These are phyloP conservation scores for Cladosporium sp. DNA, from an alignment of 2,329 filamentous ascomycete genomes.

Conservation along the genomic window DNA sequence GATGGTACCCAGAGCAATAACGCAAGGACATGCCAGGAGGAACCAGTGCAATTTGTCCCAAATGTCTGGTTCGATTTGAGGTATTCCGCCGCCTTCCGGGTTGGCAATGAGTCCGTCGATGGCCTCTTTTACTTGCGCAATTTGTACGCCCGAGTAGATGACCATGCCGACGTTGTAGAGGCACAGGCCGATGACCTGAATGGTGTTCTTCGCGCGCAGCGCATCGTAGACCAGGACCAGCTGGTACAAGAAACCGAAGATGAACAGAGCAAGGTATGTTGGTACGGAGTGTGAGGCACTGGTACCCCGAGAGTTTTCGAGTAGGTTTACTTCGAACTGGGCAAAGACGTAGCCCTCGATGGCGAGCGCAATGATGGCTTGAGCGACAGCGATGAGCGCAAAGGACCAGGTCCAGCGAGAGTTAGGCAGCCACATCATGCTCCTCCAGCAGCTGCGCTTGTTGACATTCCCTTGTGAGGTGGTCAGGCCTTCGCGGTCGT, in stretches of 20 bases:
- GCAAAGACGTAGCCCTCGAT: conserved; percentile 92
- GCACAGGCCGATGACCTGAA: conserved; percentile 94
- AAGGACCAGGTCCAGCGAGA: conserved; percentile 89
- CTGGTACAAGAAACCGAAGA: conserved; percentile 95
- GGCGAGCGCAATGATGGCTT: conserved; percentile 76
- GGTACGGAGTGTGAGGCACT: conserved; percentile 69
- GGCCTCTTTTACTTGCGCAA: conserved; percentile 82
- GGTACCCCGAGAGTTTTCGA: conserved; percentile 27
- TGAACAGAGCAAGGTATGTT: conserved; percentile 93
- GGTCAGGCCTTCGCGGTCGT: conserved; percentile 54
- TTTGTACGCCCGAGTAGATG: conserved; percentile 89
- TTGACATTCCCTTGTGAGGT: conserved; percentile 27
- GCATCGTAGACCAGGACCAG: conserved; percentile 90
- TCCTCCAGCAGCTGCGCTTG: conserved; percentile 22
- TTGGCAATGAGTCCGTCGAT: conserved; percentile 53
- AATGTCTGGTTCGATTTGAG: conserved; percentile 54
- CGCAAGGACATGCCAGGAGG: conserved; percentile 79
- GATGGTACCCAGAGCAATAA: conserved; percentile 75
- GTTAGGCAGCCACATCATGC: conserved; percentile 73
- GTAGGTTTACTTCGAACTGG: conserved; percentile 69
- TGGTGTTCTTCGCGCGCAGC: conserved; percentile 91
- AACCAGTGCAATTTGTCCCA: conserved; percentile 73
- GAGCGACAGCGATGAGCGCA: conserved; percentile 68
- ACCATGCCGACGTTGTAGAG: conserved; percentile 88
- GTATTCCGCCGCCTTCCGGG: conserved; percentile 30